phyloP scores from a whole-genome alignment of 1,284 basidiomycete genomes.

The Vanrija sp. region DNA sequence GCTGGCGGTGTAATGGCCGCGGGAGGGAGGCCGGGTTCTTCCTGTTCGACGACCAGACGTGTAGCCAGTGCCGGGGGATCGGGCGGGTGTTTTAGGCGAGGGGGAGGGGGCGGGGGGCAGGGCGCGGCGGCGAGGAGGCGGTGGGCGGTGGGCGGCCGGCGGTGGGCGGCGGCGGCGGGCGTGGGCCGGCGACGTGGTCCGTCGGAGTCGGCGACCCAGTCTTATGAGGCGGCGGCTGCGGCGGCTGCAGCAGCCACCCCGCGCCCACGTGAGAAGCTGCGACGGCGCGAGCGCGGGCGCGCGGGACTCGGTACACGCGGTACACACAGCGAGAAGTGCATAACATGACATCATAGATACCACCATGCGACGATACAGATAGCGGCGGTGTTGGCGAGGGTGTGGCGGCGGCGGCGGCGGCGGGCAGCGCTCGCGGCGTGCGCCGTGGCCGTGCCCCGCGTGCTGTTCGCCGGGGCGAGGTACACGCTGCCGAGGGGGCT shows the following conservation, averaged over 20 bases:
- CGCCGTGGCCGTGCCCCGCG: not conserved
- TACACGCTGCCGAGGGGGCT: constrained; percentile 27
- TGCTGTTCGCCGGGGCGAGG: constrained; percentile 18
- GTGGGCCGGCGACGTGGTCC: too few relatives aligned
- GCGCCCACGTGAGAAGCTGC: too few relatives aligned
- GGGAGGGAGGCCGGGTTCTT: constrained; percentile 36
- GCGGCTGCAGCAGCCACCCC: too few relatives aligned
- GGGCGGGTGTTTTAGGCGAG: constrained; percentile 37
- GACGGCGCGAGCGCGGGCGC: too few relatives aligned
- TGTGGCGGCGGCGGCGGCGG: too few relatives aligned
- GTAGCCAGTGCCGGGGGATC: constrained; percentile 32
- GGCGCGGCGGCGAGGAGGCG: too few relatives aligned
- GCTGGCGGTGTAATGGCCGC: constrained; percentile 35
- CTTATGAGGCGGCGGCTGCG: too few relatives aligned
- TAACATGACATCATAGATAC: not conserved
- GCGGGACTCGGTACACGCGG: not conserved
- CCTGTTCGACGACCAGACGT: constrained; percentile 40
- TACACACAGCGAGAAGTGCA: not conserved
- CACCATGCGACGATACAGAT: not conserved
- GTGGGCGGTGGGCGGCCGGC: too few relatives aligned
- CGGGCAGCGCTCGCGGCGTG: too few relatives aligned
- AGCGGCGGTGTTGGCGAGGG: not conserved
- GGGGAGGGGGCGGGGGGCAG: not conserved
- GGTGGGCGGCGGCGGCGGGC: too few relatives aligned
- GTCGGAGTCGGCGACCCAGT: too few relatives aligned